Evolutionary conservation across 2,329 filamentous ascomycete species (phyloP).

Genomic region (Rhynchosporium agropyri): DNA sequence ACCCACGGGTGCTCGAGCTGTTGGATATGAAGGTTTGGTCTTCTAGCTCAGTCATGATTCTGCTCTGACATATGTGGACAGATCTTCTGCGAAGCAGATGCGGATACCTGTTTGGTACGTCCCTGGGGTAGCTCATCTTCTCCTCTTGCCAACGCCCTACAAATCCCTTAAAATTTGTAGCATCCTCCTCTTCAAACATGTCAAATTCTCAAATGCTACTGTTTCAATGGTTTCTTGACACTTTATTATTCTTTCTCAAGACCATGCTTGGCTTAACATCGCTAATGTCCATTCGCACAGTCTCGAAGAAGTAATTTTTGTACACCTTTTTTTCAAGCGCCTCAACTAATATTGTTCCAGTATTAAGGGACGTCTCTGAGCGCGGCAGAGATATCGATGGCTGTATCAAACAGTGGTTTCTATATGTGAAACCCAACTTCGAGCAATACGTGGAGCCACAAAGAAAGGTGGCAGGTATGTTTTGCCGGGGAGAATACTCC

Average conservation of each 20-base stretch:
- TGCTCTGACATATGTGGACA: constrained; percentile 37
- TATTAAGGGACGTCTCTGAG: constrained; percentile 85
- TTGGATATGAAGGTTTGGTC: constrained; percentile 81
- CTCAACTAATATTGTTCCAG: constrained; percentile 19
- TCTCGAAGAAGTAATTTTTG: constrained; percentile 73
- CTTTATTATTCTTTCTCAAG: too few species aligned
- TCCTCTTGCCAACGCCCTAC: too few species aligned
- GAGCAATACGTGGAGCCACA: constrained; percentile 93
- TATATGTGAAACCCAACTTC: constrained; percentile 95
- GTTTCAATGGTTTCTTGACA: too few species aligned
- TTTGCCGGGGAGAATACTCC: neutral
- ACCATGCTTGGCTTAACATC: too few species aligned
- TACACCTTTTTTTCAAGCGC: neutral
- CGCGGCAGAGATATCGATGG: constrained; percentile 91
- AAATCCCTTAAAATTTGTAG: too few species aligned
- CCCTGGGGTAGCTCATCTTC: too few species aligned
- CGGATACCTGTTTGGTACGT: constrained; percentile 75
- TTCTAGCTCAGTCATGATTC: neutral
- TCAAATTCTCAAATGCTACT: too few species aligned
- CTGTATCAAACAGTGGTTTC: constrained; percentile 97
- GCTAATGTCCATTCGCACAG: neutral
- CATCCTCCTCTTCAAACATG: too few species aligned
- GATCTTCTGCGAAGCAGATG: constrained; percentile 97
- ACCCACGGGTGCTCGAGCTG: constrained; percentile 80
- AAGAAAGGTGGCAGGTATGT: constrained; percentile 74